Evolutionary conservation across 192 early-diverging fungal species (phyloP).

Genomic region (Geosiphon pyriformis): DNA sequence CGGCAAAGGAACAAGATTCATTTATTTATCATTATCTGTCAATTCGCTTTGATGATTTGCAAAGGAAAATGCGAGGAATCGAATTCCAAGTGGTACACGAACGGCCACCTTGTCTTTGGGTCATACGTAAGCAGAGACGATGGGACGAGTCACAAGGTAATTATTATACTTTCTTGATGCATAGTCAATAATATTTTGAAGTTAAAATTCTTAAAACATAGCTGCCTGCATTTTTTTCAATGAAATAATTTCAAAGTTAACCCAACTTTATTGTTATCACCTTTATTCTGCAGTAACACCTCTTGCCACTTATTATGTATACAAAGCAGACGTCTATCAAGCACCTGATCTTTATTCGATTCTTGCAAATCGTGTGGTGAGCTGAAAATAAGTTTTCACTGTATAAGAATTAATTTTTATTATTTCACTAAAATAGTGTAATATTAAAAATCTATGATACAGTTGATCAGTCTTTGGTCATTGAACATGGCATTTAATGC

Average conservation of each 20-base stretch:
- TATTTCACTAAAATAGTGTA: background rate
- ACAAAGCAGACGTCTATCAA: slow-evolving; percentile 68
- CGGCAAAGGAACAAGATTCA: background rate
- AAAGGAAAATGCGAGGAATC: slow-evolving; percentile 67
- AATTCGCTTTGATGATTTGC: slow-evolving; percentile 1
- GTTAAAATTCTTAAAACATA: background rate
- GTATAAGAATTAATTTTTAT: background rate
- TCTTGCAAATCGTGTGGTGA: slow-evolving; percentile 61
- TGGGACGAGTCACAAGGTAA: slow-evolving; percentile 52
- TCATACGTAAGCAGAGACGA: slow-evolving; percentile 66
- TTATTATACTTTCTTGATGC: background rate
- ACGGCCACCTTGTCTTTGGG: slow-evolving; percentile 58
- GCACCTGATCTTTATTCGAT: slow-evolving; percentile 67
- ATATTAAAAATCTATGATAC: background rate
- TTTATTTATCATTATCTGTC: background rate
- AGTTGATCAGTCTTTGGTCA: slow-evolving; percentile 48
- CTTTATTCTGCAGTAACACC: slow-evolving; percentile 37
- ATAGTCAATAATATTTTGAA: too few relatives aligned
- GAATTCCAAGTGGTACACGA: slow-evolving; percentile 70
- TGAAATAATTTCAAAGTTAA: too few relatives aligned
- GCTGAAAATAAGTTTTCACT: slow-evolving; percentile 6
- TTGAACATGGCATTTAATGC: slow-evolving; percentile 55
- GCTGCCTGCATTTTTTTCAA: background rate
- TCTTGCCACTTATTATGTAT: slow-evolving; percentile 62
- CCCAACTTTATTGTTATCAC: background rate